Evolutionary conservation across 176 grass and related monocot genomes (phyloP), one percentile per base, ranked within the genome.

Genomic region (Juncus inflexus): DNA sequence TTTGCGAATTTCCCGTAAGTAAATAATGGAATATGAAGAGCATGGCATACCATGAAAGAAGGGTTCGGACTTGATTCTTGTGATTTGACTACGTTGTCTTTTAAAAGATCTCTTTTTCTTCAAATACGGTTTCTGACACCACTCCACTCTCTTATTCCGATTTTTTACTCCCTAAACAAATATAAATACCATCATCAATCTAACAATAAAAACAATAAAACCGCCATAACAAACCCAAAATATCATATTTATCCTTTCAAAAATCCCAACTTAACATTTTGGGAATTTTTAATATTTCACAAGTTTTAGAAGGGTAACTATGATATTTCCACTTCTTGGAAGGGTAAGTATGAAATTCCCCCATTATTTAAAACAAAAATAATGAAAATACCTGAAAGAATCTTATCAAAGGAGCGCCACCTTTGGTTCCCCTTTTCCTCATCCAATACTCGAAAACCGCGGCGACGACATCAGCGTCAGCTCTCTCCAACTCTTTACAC

Each of bases 41-140:
- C 19, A 28, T 28, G 19, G 19, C 19, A 0, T 85, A 96, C 92
- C 92, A 83, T 64, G 82, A 68, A 71, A 58, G 8, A 77, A 57
- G 45, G 60, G 54, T 61, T 86, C 84, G 61, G 79, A 70, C 42
- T 91, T 97, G 47, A 58, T 45, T 63, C 82, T 81, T 43, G 76
- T 73, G 61, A 66, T 9, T 76, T 89, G 84, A 61, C 67, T 89
- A 63, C 80, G 83, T 61, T 86, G 85, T 66, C 85, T 81, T 74
- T 99, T 99, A 43, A 86, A 82, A 50, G 88, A 89, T 82, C 88
- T 89, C 60, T 76, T 95, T 73, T 80, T 89, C 57, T 84, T 88
- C 12, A 91, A 63, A 77, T 82, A 72, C 67, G 87, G 61, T 56
- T 77, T 92, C 45, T 83, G 87, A 41, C 69, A 50, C 14, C 80